These are phyloP conservation scores for Streptanthus diversifolius DNA, from an alignment of 345 rosid genomes.

Conservation along the genomic window DNA sequence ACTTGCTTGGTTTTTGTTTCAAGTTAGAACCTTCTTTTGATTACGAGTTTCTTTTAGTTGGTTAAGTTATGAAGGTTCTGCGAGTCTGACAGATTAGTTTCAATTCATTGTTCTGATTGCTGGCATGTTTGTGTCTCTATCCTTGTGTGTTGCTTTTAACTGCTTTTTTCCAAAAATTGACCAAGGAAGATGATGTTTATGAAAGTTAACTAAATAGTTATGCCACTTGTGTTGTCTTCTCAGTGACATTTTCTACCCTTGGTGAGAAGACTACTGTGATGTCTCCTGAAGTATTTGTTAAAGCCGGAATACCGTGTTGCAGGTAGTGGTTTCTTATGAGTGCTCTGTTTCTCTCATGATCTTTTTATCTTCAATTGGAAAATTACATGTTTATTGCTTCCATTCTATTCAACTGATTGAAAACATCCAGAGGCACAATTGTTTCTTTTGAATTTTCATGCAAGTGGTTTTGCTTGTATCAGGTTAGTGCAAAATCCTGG, in stretches of 20 bases:
- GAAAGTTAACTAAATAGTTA: background rate
- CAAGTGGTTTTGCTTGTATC: slow-evolving; percentile 13
- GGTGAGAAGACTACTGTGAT: slow-evolving; percentile 98
- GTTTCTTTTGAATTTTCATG: background rate
- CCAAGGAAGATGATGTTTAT: background rate
- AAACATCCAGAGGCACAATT: background rate
- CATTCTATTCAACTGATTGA: background rate
- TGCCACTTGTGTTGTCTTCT: background rate
- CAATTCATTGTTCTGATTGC: background rate
- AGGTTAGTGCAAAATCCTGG: slow-evolving; percentile 94
- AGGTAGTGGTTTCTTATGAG: slow-evolving; percentile 45
- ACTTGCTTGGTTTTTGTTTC: background rate
- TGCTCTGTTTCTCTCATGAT: slow-evolving; percentile 23
- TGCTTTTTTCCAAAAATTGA: background rate
- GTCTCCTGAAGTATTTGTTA: slow-evolving; percentile 91
- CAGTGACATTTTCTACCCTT: slow-evolving; percentile 81
- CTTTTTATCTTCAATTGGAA: slow-evolving; percentile 21
- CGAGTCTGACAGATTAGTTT: background rate
- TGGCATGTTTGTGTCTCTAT: background rate
- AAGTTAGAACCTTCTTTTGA: no score
- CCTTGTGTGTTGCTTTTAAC: background rate
- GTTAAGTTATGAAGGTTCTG: background rate
- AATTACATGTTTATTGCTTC: background rate
- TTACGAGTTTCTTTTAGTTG: background rate
- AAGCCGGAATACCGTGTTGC: slow-evolving; percentile 97